phyloP scores from a whole-genome alignment of 345 rosid genomes.

The Salix dunnii region DNA sequence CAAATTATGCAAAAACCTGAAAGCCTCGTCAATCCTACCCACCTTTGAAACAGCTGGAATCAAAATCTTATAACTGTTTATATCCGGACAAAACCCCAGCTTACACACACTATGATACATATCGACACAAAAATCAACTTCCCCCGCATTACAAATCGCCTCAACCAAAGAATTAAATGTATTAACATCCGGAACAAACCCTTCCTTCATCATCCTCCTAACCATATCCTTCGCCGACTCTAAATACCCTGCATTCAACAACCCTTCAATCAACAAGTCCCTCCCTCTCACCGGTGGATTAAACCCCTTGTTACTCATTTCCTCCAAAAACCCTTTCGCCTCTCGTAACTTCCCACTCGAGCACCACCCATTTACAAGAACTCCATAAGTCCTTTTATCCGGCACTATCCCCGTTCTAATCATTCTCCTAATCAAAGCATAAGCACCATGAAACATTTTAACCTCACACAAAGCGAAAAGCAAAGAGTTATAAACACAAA shows the following conservation, averaged over 20 bases:
- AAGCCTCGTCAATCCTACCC: conserved; percentile 76
- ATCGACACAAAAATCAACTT: conserved; percentile 65
- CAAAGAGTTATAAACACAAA: conserved; percentile 58
- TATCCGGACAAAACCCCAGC: conserved; percentile 65
- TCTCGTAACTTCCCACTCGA: conserved; percentile 77
- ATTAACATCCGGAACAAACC: conserved; percentile 55
- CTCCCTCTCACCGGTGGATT: conserved; percentile 84
- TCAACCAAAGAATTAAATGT: conserved; percentile 67
- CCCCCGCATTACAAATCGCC: conserved; percentile 57
- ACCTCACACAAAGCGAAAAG: conserved; percentile 77
- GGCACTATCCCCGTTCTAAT: conserved; percentile 63
- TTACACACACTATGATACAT: conserved; percentile 63
- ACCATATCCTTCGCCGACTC: conserved; percentile 85
- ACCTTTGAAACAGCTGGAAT: conserved; percentile 81
- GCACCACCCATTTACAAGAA: conserved; percentile 84
- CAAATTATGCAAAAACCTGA: conserved; percentile 54
- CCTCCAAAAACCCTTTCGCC: conserved; percentile 73
- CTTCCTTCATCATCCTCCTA: conserved; percentile 66
- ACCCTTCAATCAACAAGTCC: conserved; percentile 79
- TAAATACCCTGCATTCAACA: conserved; percentile 69
- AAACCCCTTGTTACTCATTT: conserved; percentile 82
- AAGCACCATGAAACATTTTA: conserved; percentile 80
- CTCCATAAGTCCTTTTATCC: conserved; percentile 52
- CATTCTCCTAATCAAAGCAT: conserved; percentile 81
- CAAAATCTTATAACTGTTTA: conserved; percentile 66